A percentile compares a stretch with the other conserved stretches of the same genome.
Evolutionary conservation across 106 monocot species (phyloP).

Genomic region (Acorus calamus): DNA sequence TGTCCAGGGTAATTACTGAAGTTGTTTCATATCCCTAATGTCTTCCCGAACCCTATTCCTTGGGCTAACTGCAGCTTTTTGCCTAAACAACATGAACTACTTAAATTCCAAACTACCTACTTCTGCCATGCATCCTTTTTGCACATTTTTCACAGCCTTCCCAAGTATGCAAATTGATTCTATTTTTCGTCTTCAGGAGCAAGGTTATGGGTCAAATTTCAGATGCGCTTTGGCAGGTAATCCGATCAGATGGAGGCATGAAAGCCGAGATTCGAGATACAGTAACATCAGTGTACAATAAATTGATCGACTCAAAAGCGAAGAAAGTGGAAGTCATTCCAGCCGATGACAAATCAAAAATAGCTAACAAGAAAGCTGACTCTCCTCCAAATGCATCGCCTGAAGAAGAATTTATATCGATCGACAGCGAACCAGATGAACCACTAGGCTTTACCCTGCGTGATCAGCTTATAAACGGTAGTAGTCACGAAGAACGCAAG

Average conservation of each 20-base stretch:
- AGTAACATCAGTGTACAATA: constrained; percentile 56
- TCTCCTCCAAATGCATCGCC: constrained; percentile 10
- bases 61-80: too few relatives aligned
- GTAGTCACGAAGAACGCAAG: constrained; percentile 2
- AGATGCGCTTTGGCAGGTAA: constrained; percentile 81
- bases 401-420: constrained; percentile 1
- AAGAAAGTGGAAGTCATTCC: constrained; percentile 8
- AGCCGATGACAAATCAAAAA: not conserved
- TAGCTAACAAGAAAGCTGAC: constrained; percentile 3
- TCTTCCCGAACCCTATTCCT: too few relatives aligned
- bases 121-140: too few relatives aligned
- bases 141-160: not conserved
- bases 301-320: constrained; percentile 32
- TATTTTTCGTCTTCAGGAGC: constrained; percentile 34
- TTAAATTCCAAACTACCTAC: too few relatives aligned
- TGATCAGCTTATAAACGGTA: constrained; percentile 1
- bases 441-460: constrained; percentile 38
- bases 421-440: constrained; percentile 30
- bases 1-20: too few relatives aligned
- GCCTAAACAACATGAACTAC: too few relatives aligned
- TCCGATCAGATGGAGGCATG: constrained; percentile 36
- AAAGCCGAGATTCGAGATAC: constrained; percentile 49
- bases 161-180: constrained; percentile 1
- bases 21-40: too few relatives aligned
- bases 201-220: constrained; percentile 88